Evolutionary conservation across 345 rosid genomes (phyloP), one percentile per base, ranked within the genome.

Genomic region (Eucalyptus sp.): DNA sequence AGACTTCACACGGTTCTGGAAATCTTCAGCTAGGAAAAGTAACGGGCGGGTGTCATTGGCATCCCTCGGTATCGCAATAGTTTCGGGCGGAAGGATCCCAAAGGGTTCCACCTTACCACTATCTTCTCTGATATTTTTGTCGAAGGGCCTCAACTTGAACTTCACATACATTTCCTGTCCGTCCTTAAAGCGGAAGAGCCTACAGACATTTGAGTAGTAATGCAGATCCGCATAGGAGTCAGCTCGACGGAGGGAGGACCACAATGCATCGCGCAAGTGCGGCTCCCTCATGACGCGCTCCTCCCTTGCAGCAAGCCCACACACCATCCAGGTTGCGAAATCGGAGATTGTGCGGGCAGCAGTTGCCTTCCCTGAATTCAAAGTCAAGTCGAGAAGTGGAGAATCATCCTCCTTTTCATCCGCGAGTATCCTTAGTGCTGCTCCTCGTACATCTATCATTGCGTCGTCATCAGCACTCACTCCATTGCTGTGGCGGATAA

Each of bases 51-150:
- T 89, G 90, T 94, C 97, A 4, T 92, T 92, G 29, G 91, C 92
- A 33, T 93, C 93, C 91, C 96, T 90, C 0, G 96, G 96, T 89
- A 95, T 94, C 29, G 96, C 94, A 60, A 96, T 96, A 25, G 97
- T 95, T 90, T 95, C 97, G 22, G 96, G 97, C n/a, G 97, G 97
- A 41, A 94, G 96, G 90, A 94, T 94, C 60, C 94, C 96, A 3
- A 51, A 60, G 14, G 97, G 96, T 88, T 94, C 96, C 46, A 94
- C 97, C 89, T 94, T 93, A 7, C 96, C 95, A 27, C 93, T 87
- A 89, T 95, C 95, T 91, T 94, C 96, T 60, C 66, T 56, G 8
- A 93, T 91, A 49, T 50, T 91, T 66, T 90, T 91, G 87, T 94
- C 94, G 86, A 9, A 88, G 80, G 96, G 96, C 90, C 93, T 66